Percentiles rank a stretch among this genome's conserved stretches.
Evolutionary conservation across 2,329 filamentous ascomycete species (phyloP).

Genomic region (Aspergillus felis): DNA sequence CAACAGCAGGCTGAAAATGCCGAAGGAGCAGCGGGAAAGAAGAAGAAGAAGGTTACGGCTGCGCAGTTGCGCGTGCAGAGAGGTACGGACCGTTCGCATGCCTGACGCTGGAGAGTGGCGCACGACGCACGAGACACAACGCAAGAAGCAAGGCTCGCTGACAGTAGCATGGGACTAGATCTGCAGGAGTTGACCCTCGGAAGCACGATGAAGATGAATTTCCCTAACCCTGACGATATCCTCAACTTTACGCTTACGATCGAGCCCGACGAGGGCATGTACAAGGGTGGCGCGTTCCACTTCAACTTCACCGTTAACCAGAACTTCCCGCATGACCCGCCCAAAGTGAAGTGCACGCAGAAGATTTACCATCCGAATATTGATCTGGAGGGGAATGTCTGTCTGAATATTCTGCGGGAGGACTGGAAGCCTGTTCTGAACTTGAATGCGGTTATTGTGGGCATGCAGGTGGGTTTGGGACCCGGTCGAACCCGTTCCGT

Average conservation of each 20-base stretch:
- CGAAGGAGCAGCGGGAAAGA: slow-evolving; percentile 71
- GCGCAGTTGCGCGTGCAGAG: slow-evolving; percentile 94
- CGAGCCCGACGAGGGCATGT: slow-evolving; percentile 61
- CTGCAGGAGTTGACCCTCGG: slow-evolving; percentile 50
- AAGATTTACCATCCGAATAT: slow-evolving; percentile 99
- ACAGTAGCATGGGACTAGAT: slow-evolving; percentile 26
- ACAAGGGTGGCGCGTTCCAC: slow-evolving; percentile 80
- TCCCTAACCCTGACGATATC: slow-evolving; percentile 55
- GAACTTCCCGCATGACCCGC: slow-evolving; percentile 94
- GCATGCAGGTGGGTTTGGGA: slow-evolving; percentile 65
- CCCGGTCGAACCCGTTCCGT: neutral
- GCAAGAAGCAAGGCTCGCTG: neutral
- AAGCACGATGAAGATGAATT: slow-evolving; percentile 55
- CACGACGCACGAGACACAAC: neutral
- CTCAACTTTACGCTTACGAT: slow-evolving; percentile 51
- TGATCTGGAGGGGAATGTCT: slow-evolving; percentile 95
- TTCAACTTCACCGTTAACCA: slow-evolving; percentile 92
- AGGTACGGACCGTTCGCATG: slow-evolving; percentile 53
- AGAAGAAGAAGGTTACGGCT: slow-evolving; percentile 98
- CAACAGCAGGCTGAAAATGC: slow-evolving; percentile 96
- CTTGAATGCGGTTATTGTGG: slow-evolving; percentile 92
- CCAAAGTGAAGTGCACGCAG: slow-evolving; percentile 93
- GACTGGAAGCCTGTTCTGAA: slow-evolving; percentile 99
- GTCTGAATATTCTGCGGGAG: slow-evolving; percentile 92
- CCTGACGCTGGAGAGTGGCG: neutral